A percentile compares a stretch with the other conserved stretches of the same genome.
These are phyloP conservation scores for Fistulifera pelliculosa DNA, from an alignment of 108 stramenopile species.

Conservation along the genomic window DNA sequence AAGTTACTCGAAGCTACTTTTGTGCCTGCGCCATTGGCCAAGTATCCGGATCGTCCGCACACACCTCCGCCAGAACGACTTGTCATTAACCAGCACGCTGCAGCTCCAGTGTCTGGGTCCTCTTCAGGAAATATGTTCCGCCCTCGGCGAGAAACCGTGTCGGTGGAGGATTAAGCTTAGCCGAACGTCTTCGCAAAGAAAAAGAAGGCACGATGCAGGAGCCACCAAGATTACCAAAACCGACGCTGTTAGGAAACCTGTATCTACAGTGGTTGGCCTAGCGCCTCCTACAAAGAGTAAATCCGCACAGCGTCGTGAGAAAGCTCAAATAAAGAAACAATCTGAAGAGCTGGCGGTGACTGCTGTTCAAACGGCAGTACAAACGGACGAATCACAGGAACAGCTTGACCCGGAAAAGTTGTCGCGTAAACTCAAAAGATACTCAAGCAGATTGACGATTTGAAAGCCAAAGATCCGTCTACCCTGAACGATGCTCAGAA, in stretches of 20 bases:
- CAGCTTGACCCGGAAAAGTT: slow-evolving; percentile 62
- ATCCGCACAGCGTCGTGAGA: slow-evolving; percentile 63
- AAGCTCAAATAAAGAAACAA: slow-evolving; percentile 38
- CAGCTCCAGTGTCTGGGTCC: slow-evolving; percentile 22
- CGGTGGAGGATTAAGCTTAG: slow-evolving; percentile 50
- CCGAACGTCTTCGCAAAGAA: slow-evolving; percentile 76
- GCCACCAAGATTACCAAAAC: slow-evolving; percentile 21
- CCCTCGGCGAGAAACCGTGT: slow-evolving; percentile 52
- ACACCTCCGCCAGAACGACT: slow-evolving; percentile 30
- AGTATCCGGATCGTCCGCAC: slow-evolving; percentile 84
- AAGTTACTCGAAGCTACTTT: slow-evolving; percentile 56
- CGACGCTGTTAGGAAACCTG: slow-evolving; percentile 20
- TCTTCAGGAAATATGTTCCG: slow-evolving; percentile 50
- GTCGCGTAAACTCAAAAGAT: slow-evolving; percentile 72
- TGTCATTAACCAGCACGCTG: neutral
- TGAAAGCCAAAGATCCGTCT: slow-evolving; percentile 55
- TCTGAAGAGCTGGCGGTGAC: slow-evolving; percentile 39
- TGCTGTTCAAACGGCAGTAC: slow-evolving; percentile 16
- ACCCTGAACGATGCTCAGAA: neutral
- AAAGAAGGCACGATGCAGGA: slow-evolving; percentile 54
- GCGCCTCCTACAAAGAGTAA: slow-evolving; percentile 53
- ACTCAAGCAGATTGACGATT: slow-evolving; percentile 77
- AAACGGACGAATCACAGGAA: slow-evolving; percentile 13
- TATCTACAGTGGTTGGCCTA: slow-evolving; percentile 40
- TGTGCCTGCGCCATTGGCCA: slow-evolving; percentile 36